Percentiles rank a stretch among this genome's conserved stretches.
Conservation (phyloP, 441 rosid species). For the Populus trichocarpa region DNA sequence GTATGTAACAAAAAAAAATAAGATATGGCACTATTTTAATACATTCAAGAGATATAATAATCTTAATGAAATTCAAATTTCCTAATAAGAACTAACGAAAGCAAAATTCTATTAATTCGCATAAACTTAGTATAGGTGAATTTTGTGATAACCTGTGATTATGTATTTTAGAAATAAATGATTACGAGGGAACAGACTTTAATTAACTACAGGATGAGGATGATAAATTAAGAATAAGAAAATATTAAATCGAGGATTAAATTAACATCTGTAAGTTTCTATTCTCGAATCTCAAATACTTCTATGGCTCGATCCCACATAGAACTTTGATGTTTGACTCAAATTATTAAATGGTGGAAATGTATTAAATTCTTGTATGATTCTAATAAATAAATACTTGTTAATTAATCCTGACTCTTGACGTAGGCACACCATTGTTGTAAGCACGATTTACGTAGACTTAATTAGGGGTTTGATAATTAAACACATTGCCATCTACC, state of each 20-base stretch:
- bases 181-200: slow-evolving; percentile 3
- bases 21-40: too few species aligned
- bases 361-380: background rate
- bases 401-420: background rate
- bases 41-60: too few species aligned
- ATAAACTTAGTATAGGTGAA: too few species aligned
- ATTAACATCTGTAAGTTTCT: slow-evolving; percentile 24
- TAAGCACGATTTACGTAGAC: background rate
- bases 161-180: slow-evolving; percentile 13
- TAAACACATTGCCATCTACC: background rate
- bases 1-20: too few species aligned
- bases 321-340: slow-evolving; percentile 25
- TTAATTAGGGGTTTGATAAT: background rate
- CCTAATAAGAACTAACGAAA: too few species aligned
- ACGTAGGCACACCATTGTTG: background rate
- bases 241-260: background rate
- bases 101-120: too few species aligned
- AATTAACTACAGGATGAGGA: background rate
- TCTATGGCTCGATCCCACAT: slow-evolving; percentile 14
- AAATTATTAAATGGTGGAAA: background rate
- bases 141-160: slow-evolving; percentile 12
- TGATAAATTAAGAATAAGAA: slow-evolving; percentile 3
- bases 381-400: background rate
- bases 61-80: too few species aligned
- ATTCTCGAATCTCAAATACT: slow-evolving; percentile 48